Conservation (phyloP, 106 monocot genomes). For the Iris macrosiphon region DNA sequence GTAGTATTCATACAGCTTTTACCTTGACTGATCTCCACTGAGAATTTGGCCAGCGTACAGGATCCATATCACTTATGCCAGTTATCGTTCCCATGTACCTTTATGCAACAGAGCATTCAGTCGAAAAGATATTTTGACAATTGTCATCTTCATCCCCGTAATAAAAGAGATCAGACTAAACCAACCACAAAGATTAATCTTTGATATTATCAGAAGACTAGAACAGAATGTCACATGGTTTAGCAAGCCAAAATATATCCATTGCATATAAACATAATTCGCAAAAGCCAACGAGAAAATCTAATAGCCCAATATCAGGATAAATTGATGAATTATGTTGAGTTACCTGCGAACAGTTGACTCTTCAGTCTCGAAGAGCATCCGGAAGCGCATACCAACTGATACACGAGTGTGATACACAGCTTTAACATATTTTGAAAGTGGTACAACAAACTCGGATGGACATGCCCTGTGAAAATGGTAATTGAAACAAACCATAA, state of each 20-base stretch:
- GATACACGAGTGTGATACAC: constrained; percentile 24
- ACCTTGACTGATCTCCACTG: constrained; percentile 36
- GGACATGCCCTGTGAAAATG: constrained; percentile 13
- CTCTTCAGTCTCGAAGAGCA: constrained; percentile 33
- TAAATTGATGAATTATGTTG: no score
- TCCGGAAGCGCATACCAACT: constrained; percentile 24
- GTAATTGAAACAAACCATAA: neutral
- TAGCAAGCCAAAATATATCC: neutral
- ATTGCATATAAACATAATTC: neutral
- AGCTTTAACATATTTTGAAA: constrained; percentile 26
- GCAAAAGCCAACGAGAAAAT: neutral
- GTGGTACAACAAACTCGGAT: constrained; percentile 31
- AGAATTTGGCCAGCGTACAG: constrained; percentile 28
- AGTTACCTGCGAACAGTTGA: constrained; percentile 24
- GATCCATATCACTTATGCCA: constrained; percentile 36
- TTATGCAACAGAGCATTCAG: constrained; percentile 1
- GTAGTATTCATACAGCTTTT: neutral
- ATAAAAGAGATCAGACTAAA: neutral
- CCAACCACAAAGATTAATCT: neutral
- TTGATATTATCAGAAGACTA: neutral
- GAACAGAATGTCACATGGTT: neutral
- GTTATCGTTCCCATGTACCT: constrained; percentile 18
- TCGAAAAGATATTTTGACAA: neutral
- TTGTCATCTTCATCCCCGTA: no score
- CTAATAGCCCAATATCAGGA: no score